A percentile compares a stretch with the other conserved stretches of the same genome.
phyloP scores from a whole-genome alignment of 2,329 filamentous ascomycete genomes.

The Biscogniauxia marginata region DNA sequence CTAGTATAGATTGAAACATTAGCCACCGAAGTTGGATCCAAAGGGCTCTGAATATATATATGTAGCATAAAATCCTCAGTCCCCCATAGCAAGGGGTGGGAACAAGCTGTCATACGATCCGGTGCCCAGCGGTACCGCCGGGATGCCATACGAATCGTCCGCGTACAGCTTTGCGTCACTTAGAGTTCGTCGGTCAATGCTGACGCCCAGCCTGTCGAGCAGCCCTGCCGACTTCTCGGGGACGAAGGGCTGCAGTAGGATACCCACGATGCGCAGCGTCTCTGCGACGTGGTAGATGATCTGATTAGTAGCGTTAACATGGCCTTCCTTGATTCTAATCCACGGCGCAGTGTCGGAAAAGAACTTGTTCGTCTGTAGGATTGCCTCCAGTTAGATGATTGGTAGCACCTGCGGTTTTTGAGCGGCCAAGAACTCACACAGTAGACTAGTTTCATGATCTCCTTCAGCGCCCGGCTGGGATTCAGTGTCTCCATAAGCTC shows the following conservation, averaged over 20 bases:
- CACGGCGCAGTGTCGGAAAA: slow-evolving; percentile 68
- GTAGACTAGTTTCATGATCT: slow-evolving; percentile 61
- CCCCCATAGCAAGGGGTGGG: slow-evolving; percentile 47
- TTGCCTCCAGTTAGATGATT: slow-evolving; percentile 7
- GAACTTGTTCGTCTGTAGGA: slow-evolving; percentile 64
- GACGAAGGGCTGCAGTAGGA: slow-evolving; percentile 89
- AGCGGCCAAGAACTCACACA: slow-evolving; percentile 43
- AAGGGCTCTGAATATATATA: too few species aligned
- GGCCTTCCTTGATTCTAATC: slow-evolving; percentile 47
- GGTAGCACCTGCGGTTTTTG: neutral
- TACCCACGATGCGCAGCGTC: slow-evolving; percentile 73
- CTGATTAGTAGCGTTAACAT: slow-evolving; percentile 45
- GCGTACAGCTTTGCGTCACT: slow-evolving; percentile 59
- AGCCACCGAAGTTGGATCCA: too few species aligned
- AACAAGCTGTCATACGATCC: slow-evolving; percentile 48
- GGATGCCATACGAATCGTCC: slow-evolving; percentile 68
- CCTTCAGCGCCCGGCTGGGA: slow-evolving; percentile 62
- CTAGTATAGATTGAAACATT: too few species aligned
- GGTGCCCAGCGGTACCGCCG: slow-evolving; percentile 33
- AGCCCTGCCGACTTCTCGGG: slow-evolving; percentile 71
- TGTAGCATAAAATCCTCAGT: slow-evolving; percentile 23
- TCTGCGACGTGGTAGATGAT: slow-evolving; percentile 73
- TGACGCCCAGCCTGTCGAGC: slow-evolving; percentile 76
- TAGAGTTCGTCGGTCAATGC: slow-evolving; percentile 58
- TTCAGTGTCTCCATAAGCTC: slow-evolving; percentile 62